phyloP scores from a whole-genome alignment of 176 grass and related monocot species.

The Aegilops longissima region DNA sequence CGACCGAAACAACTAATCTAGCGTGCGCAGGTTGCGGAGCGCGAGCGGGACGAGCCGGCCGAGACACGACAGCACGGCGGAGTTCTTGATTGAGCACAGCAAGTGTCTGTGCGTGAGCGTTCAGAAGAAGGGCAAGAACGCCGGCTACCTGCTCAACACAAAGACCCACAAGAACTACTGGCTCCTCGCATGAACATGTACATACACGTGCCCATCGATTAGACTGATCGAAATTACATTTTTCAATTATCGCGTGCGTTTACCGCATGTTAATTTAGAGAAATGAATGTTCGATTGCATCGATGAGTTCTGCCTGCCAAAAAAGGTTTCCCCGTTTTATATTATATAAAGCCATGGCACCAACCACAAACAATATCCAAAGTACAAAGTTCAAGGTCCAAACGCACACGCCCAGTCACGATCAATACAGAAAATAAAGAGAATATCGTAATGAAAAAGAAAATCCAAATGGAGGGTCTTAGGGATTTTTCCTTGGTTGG shows the following conservation, averaged over 20 bases:
- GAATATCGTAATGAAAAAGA: neutral
- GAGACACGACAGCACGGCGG: slow-evolving; percentile 52
- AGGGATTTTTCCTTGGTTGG: no score
- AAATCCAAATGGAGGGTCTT: neutral
- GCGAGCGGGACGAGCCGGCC: slow-evolving; percentile 41
- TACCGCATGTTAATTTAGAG: neutral
- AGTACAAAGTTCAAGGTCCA: no score
- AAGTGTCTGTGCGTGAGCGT: slow-evolving; percentile 89
- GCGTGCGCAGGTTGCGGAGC: slow-evolving; percentile 26
- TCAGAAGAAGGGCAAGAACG: slow-evolving; percentile 87
- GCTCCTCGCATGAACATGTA: slow-evolving; percentile 65
- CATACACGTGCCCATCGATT: neutral
- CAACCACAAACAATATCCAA: no score
- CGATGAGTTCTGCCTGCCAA: neutral
- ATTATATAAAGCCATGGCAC: no score
- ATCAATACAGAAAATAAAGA: no score
- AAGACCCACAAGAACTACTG: slow-evolving; percentile 96
- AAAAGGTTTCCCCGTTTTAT: no score
- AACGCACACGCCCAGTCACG: no score
- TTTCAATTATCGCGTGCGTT: neutral
- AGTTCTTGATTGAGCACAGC: slow-evolving; percentile 90
- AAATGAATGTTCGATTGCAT: neutral
- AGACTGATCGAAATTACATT: neutral
- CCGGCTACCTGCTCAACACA: slow-evolving; percentile 86
- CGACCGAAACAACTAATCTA: neutral